Base-by-base conservation (phyloP, 306 rosid genomes). In the Leucaena leucocephala region DNA sequence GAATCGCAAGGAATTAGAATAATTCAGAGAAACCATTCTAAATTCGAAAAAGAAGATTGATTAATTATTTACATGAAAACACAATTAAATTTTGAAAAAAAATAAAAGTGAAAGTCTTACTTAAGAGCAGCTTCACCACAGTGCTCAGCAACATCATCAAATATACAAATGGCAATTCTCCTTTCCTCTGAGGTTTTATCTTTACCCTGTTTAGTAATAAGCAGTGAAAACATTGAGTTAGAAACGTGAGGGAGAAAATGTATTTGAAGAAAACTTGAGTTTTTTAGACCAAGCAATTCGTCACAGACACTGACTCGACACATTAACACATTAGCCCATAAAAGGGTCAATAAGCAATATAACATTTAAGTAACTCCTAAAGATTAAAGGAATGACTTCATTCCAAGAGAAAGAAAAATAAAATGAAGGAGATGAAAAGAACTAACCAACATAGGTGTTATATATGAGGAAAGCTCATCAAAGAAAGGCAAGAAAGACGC, bases 401-500 rank as follows among this genome's bases (percentile, higher is more conserved):
- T 68, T 77, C 49, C 45, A 14, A 66, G 49, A 48, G 71, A 59
- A 46, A 62, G 22, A 54, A 59, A 72, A 11, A 61, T 68, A 78
- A 10, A 49, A 52, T 19, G 15, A 52, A 71, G 46, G 17, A 55
- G 36, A 19, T 27, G 21, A 62, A 42, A 78, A 73, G 39, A 83
- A 86, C 98, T 89, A 80, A 95, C 98, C 94, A 96, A 89, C 98
- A 95, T 92, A 70, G 98, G 98, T 48, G 94, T 95, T 76, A 95
- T 52, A 83, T 91, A 95, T 21, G 97, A 85, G 21, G 94, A 83
- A 79, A 95, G 87, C 87, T 93, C 98, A 19, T 95, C 98, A 82
- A 95, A 95, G 90, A 95, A 86, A 22, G 98, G 98, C 84, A 92
- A 85, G 97, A 95, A 95, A 72, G 98, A 88, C 27, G 89, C 91